Evolutionary conservation across 208 protist species (phyloP), one percentile per base, ranked within the genome.

Genomic region (Trypanosomatidae sp.): DNA sequence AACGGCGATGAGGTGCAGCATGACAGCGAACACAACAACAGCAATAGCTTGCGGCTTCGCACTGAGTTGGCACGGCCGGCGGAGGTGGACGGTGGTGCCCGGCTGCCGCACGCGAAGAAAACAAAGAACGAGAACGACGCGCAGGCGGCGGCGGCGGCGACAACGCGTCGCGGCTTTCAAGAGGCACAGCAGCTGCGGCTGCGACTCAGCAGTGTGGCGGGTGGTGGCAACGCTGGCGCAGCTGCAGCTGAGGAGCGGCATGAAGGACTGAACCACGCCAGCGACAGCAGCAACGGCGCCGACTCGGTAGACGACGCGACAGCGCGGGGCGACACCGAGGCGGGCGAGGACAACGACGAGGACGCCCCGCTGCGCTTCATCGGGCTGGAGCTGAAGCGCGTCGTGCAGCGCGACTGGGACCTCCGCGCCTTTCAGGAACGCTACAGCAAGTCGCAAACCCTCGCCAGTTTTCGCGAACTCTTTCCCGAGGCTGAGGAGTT

Each of bases 401-500:
- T 96, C 49, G 71, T 85, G 22, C 86, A 96, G 71, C 79, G 82
- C 13, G 50, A 86, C 30, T 94, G 91, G 88, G 74, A 76, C 25
- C 60, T 96, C 15, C 65, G 28, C 46, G 73, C 83, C 25, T 94
- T 96, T 69, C 88, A 92, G 58, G 79, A 82, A 28, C 87, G 91
- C 25, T 92, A 96, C 76, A 70, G 76, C 44, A 86, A 90, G 66
- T 60, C 89, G 0, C 80, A 80, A 50, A 36, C 82, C 9, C 73
- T 96, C 17, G 47, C 81, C 33, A 81, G 79, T 1, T 96, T 96
- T 67, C 85, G 89, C 15, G 75, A 78, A 17, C 62, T 96, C 6
- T 93, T 96, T 72, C 88, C 91, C 47, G 89, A 92, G 55, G 89
- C 89, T 2, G 89, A 96, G 62, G 89, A 93, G 74, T 76, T 93